Base-by-base conservation (phyloP, 495 filamentous ascomycete species). In the Hypoxylon fuscum region DNA sequence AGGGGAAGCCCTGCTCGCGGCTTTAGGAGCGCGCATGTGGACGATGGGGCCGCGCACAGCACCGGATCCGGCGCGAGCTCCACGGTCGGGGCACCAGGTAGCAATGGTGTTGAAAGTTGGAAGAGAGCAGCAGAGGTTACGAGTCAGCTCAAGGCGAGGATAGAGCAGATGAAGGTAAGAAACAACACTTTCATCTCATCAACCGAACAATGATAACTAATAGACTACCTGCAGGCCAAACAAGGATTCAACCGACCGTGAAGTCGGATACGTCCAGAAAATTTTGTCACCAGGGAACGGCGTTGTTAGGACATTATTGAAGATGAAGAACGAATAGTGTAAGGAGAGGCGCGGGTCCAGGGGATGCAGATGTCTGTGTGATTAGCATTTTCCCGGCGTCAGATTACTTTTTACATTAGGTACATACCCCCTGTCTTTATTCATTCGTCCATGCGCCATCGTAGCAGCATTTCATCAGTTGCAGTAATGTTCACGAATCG, bases 101-200 rank as follows among this genome's bases (percentile, higher is more conserved):
- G 87, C 40, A 88, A 87, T 10, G 77, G 77, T 7, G 89, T 92
- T 41, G 95, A 97, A 76, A 97, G 92, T 72, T 99, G 95, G 93
- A 96, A 93, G 79, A 79, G 96, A 65, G 96, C 96, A 23, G 95
- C 95, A n/a, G 96, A 99, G 79, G 96, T 99, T 9, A 99, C 96
- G 35, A 97, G 90, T 74, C 92, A 95, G 74, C 76, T 99, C 68
- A 99, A 98, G 80, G 89, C 93, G 38, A 84, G 94, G 74, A 99
- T 99, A 74, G 96, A 99, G 81, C 77, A 79, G 72, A 85, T 85
- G 83, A 85, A 85, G 80, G 83, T 83, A 72, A 63, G 65, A 63
- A 63, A 55, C 23, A 29, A 35, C 1, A n/a, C 14, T 15, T 6
- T 8, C 7, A 7, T 21, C 2, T 18, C 10, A 1, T n/a, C 40